These are phyloP conservation scores for Coemansia sp. DNA, from an alignment of 192 early-diverging fungal species.

Conservation along the genomic window DNA sequence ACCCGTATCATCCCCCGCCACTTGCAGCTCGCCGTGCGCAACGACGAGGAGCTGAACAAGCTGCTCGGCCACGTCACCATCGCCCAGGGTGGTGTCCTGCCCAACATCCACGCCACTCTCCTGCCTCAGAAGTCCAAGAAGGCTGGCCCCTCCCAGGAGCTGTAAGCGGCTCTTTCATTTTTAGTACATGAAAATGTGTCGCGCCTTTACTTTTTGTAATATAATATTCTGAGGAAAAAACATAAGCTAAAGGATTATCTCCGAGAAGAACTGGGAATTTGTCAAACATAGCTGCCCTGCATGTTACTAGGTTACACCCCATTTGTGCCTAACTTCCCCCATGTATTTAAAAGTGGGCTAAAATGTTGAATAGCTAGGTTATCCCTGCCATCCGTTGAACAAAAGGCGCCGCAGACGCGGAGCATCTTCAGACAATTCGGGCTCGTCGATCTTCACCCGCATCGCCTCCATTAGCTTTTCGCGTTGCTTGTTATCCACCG, in stretches of 20 bases:
- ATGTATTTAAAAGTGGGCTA: too few species aligned
- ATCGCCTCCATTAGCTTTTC: background rate
- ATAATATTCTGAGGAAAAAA: too few species aligned
- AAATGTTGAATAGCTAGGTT: too few species aligned
- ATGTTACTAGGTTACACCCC: too few species aligned
- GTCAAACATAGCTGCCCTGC: too few species aligned
- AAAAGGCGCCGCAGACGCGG: background rate
- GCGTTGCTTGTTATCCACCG: background rate
- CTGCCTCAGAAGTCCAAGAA: slow-evolving; percentile 81
- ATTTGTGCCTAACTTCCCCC: too few species aligned
- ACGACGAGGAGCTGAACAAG: slow-evolving; percentile 95
- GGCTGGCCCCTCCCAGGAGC: slow-evolving; percentile 61
- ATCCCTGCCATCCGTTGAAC: background rate
- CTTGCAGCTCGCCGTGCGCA: slow-evolving; percentile 91
- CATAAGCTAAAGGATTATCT: too few species aligned
- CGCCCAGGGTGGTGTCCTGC: slow-evolving; percentile 88
- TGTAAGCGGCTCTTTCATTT: slow-evolving; percentile 28
- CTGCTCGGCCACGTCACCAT: slow-evolving; percentile 87
- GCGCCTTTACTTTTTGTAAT: too few species aligned
- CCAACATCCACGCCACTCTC: slow-evolving; percentile 86
- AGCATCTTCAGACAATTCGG: background rate
- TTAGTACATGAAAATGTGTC: too few species aligned
- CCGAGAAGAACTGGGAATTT: too few species aligned
- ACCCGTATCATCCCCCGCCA: slow-evolving; percentile 95
- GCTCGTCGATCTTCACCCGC: background rate